A percentile compares a stretch with the other conserved stretches of the same genome.
Evolutionary conservation across 345 rosid species (phyloP).

Genomic region (Murraya koenigii): DNA sequence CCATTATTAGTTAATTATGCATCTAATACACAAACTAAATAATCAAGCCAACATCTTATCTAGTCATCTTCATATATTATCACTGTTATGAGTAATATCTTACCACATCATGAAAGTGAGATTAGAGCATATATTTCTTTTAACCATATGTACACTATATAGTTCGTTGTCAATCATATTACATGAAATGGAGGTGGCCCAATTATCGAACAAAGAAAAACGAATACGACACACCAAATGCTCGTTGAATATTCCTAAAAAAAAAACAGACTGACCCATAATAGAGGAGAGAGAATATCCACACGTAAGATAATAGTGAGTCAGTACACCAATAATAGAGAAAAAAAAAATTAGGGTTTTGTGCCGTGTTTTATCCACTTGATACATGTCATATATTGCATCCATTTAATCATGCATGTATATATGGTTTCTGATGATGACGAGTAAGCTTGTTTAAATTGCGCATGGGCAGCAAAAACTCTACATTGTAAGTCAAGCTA

Average conservation of each 20-base stretch:
- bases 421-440: not conserved
- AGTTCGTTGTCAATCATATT: not conserved
- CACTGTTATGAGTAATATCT: not conserved
- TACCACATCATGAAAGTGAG: not conserved
- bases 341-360: not conserved
- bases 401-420: not conserved
- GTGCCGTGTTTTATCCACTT: not conserved
- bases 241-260: slow-evolving; percentile 10
- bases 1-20: not conserved
- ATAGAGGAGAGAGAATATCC: slow-evolving; percentile 31
- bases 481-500: slow-evolving; percentile 10
- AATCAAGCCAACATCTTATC: not conserved
- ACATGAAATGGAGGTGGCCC: not conserved
- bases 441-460: not conserved
- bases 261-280: slow-evolving; percentile 18
- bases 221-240: not conserved
- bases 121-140: not conserved
- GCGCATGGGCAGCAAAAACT: slow-evolving; percentile 18
- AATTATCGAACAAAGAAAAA: not conserved
- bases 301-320: slow-evolving; percentile 6
- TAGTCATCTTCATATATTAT: too few relatives aligned
- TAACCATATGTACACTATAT: not conserved
- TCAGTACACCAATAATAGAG: not conserved
- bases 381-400: not conserved
- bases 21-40: not conserved